phyloP scores from a whole-genome alignment of 2,329 filamentous ascomycete genomes.

The Dactylellina sp. region DNA sequence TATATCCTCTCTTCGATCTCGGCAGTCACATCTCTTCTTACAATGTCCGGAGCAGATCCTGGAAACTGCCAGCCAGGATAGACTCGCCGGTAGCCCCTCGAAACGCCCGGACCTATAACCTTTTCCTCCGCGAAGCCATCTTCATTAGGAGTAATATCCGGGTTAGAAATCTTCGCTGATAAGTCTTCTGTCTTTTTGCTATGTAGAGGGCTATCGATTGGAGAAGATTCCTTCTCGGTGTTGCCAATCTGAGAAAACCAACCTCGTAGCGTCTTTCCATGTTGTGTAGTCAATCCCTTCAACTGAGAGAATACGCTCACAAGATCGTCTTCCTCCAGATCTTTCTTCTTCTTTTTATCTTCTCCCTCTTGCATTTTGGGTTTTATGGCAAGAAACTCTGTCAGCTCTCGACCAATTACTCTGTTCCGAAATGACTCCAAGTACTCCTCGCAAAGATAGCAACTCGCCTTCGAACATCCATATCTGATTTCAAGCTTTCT shows the following conservation, averaged over 20 bases:
- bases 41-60: conserved; percentile 9
- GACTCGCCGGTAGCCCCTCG: conserved; percentile 12
- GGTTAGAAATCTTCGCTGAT: neutral
- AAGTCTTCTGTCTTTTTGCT: neutral
- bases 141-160: too few relatives aligned
- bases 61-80: conserved; percentile 28
- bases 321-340: conserved; percentile 7
- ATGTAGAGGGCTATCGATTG: neutral
- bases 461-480: conserved; percentile 21
- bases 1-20: conserved; percentile 12
- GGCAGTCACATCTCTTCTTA: conserved; percentile 11
- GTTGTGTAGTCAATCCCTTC: conserved; percentile 32
- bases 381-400: conserved; percentile 10
- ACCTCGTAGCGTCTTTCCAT: conserved; percentile 15
- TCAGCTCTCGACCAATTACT: conserved; percentile 11
- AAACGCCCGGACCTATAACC: conserved; percentile 12
- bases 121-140: conserved; percentile 1
- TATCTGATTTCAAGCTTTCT: conserved; percentile 2
- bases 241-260: conserved; percentile 27
- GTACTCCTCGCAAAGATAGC: conserved; percentile 45
- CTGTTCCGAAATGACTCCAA: conserved; percentile 9
- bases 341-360: neutral
- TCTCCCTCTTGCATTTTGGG: neutral
- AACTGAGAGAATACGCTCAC: conserved; percentile 34
- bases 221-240: neutral